Evolutionary conservation across 345 rosid species (phyloP).

Genomic region (Erodium maritimum): DNA sequence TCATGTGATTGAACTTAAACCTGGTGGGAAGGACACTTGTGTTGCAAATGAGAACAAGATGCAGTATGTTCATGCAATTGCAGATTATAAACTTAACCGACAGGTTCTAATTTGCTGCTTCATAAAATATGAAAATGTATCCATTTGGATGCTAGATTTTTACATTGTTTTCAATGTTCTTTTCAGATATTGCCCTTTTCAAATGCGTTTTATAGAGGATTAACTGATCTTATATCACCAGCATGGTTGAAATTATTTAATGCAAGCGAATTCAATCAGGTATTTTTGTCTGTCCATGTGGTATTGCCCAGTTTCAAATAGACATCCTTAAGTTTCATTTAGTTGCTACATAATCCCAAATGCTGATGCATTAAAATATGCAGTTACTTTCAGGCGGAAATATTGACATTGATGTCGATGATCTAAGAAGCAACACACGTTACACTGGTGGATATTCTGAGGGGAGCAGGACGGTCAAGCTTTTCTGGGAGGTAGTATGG

Average conservation of each 20-base stretch:
- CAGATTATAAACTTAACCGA: conserved; percentile 88
- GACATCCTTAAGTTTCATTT: too few species aligned
- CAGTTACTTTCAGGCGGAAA: conserved; percentile 97
- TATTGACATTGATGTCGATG: conserved; percentile 83
- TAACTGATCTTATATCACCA: conserved; percentile 79
- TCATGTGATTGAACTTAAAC: conserved; percentile 65
- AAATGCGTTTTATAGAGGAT: conserved; percentile 88
- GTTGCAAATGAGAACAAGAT: conserved; percentile 89
- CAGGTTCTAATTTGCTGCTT: conserved; percentile 45
- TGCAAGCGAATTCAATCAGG: conserved; percentile 96
- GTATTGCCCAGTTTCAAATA: background rate
- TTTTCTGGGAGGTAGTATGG: conserved; percentile 82
- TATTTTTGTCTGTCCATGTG: conserved; percentile 13
- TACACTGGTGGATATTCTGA: conserved; percentile 89
- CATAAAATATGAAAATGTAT: background rate
- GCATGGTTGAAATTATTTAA: conserved; percentile 91
- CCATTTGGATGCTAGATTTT: conserved; percentile 3
- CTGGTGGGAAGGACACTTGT: conserved; percentile 68
- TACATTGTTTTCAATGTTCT: conserved; percentile 13
- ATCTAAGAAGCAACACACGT: conserved; percentile 61
- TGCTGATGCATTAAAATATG: conserved; percentile 8
- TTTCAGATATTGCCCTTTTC: conserved; percentile 85
- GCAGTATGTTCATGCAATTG: conserved; percentile 98
- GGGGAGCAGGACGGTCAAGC: conserved; percentile 74
- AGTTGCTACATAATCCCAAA: background rate